Percentiles rank a stretch among this genome's conserved stretches.
phyloP scores from a whole-genome alignment of 371 early-diverging fungal species.

The Funneliformis caledonium region DNA sequence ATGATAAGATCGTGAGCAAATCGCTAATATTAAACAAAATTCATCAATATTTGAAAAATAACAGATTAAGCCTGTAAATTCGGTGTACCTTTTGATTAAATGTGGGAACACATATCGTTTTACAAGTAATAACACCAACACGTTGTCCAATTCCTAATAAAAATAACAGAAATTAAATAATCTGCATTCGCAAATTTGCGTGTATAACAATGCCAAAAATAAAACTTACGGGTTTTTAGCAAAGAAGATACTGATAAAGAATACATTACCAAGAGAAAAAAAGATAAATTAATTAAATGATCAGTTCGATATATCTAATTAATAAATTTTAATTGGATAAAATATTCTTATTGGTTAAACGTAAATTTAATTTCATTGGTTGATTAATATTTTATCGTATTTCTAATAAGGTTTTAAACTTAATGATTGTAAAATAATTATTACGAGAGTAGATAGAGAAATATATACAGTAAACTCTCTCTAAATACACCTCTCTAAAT shows the following conservation, averaged over 20 bases:
- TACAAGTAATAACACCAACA: background rate
- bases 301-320: too few relatives aligned
- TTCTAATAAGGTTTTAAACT: too few relatives aligned
- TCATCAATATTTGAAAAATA: background rate
- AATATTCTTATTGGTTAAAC: too few relatives aligned
- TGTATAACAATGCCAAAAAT: background rate
- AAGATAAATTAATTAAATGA: too few relatives aligned
- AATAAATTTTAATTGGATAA: too few relatives aligned
- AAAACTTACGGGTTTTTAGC: background rate
- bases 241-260: background rate
- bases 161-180: background rate
- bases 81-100: background rate
- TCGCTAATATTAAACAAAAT: constrained; percentile 51
- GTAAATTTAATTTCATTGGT: too few relatives aligned
- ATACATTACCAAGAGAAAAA: background rate
- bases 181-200: background rate
- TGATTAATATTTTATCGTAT: too few relatives aligned
- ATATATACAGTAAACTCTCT: too few relatives aligned
- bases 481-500: too few relatives aligned
- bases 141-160: background rate
- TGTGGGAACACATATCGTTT: background rate
- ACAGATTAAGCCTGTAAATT: background rate
- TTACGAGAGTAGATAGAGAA: too few relatives aligned
- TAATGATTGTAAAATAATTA: too few relatives aligned
- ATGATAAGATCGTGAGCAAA: constrained; percentile 65